These are phyloP conservation scores for Puccinellia tenuiflora DNA, from an alignment of 176 grass and related monocot species.

Conservation along the genomic window DNA sequence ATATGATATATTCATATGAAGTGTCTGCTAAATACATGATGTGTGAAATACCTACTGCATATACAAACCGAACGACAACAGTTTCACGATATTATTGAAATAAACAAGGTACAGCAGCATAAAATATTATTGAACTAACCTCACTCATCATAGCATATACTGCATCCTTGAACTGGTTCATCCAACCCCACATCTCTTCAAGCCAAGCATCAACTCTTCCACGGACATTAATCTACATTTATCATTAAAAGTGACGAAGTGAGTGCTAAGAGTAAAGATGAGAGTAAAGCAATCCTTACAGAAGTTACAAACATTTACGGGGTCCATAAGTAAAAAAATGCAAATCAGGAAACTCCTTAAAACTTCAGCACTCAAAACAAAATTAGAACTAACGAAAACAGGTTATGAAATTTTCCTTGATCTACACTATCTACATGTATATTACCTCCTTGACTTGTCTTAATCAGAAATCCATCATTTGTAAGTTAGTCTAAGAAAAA, in stretches of 20 bases:
- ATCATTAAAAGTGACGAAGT: constrained; percentile 30
- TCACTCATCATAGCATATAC: constrained; percentile 51
- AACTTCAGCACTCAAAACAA: constrained; percentile 13
- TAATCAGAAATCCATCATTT: not conserved
- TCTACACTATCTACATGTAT: not conserved
- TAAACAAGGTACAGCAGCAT: constrained; percentile 19
- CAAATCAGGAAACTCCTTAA: constrained; percentile 18
- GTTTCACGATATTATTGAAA: constrained; percentile 5
- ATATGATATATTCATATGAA: not conserved
- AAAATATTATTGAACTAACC: constrained; percentile 35
- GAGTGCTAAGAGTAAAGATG: constrained; percentile 15
- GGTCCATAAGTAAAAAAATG: constrained; percentile 19
- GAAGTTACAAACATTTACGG: not conserved
- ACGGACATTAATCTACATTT: constrained; percentile 55
- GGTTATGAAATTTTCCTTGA: constrained; percentile 10
- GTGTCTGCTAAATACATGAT: constrained; percentile 25
- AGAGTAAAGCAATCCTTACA: not conserved
- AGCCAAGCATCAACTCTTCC: constrained; percentile 88
- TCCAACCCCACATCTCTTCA: constrained; percentile 84
- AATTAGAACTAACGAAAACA: not conserved
- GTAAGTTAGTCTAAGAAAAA: constrained; percentile 8
- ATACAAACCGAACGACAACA: constrained; percentile 13
- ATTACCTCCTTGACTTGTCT: not conserved
- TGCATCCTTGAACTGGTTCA: constrained; percentile 82
- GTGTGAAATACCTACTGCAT: not conserved